Evolutionary conservation across 2,329 filamentous ascomycete genomes (phyloP).

Genomic region (Dothideomycetidae sp.): DNA sequence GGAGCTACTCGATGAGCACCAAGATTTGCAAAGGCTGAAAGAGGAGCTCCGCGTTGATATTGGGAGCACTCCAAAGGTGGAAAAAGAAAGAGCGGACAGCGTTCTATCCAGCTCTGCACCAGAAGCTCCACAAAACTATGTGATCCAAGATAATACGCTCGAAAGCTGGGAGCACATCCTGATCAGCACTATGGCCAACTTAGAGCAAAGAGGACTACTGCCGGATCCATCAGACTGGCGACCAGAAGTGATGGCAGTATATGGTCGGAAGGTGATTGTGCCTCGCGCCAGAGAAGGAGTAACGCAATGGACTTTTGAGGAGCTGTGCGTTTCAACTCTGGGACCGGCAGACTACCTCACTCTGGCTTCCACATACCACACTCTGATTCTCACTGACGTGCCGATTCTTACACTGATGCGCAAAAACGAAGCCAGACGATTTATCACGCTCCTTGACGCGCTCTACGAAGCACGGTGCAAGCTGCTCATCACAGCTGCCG

Average conservation of each 20-base stretch:
- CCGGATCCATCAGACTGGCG: conserved; percentile 27
- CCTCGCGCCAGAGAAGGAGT: conserved; percentile 43
- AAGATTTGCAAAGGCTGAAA: conserved; percentile 14
- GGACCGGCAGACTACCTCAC: conserved; percentile 75
- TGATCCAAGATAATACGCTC: conserved; percentile 11
- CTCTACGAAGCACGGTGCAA: conserved; percentile 72
- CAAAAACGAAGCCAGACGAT: conserved; percentile 68
- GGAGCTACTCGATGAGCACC: conserved; percentile 17
- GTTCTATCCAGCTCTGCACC: background rate
- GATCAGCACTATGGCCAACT: conserved; percentile 3
- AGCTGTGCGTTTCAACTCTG: conserved; percentile 50
- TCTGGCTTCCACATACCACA: conserved; percentile 66
- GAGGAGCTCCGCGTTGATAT: conserved; percentile 5
- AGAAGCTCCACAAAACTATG: conserved; percentile 13
- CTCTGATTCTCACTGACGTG: conserved; percentile 56
- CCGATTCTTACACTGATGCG: conserved; percentile 51
- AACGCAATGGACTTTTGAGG: conserved; percentile 51
- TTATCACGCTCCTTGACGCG: conserved; percentile 69
- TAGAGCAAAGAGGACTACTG: conserved; percentile 6
- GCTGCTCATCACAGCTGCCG: conserved; percentile 52
- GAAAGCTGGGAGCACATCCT: conserved; percentile 4
- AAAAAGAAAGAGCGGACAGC: conserved; percentile 4
- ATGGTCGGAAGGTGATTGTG: conserved; percentile 49
- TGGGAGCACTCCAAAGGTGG: background rate
- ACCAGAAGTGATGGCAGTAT: conserved; percentile 36